Percentiles rank a stretch among this genome's conserved stretches.
phyloP scores from a whole-genome alignment of 2,329 filamentous ascomycete genomes.

The Plenodomus tracheiphilus region DNA sequence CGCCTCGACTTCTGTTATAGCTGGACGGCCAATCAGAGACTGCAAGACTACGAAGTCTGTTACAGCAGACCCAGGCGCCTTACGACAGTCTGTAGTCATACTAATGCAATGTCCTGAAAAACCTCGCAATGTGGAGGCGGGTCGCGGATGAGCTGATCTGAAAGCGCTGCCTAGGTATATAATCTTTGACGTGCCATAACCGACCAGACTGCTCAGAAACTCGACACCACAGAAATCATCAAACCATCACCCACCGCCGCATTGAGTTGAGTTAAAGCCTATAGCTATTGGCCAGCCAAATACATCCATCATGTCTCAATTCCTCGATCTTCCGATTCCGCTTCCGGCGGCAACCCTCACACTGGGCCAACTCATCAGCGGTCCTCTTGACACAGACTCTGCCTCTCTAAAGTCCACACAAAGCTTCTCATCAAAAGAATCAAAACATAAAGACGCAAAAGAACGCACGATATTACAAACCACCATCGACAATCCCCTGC shows the following conservation, averaged over 20 bases:
- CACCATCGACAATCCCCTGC: slow-evolving; percentile 15
- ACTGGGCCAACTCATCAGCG: slow-evolving; percentile 34
- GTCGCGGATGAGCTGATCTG: slow-evolving; percentile 2
- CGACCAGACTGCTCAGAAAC: too few species aligned
- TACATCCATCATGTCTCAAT: slow-evolving; percentile 21
- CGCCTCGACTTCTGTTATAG: slow-evolving; percentile 12
- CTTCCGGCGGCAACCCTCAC: slow-evolving; percentile 23
- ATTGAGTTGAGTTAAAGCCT: too few species aligned
- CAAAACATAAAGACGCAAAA: too few species aligned
- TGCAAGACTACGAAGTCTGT: slow-evolving; percentile 9
- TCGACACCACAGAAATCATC: too few species aligned
- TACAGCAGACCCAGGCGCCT: slow-evolving; percentile 3
- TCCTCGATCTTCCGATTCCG: slow-evolving; percentile 28
- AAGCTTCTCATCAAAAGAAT: too few species aligned
- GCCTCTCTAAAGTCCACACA: too few species aligned
- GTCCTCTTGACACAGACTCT: slow-evolving; percentile 23
- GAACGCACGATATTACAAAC: neutral
- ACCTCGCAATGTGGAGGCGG: slow-evolving; percentile 1
- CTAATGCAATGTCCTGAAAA: slow-evolving; percentile 8
- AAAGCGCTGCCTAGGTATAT: neutral
- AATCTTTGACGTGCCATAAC: neutral
- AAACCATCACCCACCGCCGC: too few species aligned
- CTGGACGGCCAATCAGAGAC: slow-evolving; percentile 28
- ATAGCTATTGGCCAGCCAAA: too few species aligned
- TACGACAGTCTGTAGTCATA: slow-evolving; percentile 1